Evolutionary conservation across 345 rosid species (phyloP).

Genomic region (Salix exigua): DNA sequence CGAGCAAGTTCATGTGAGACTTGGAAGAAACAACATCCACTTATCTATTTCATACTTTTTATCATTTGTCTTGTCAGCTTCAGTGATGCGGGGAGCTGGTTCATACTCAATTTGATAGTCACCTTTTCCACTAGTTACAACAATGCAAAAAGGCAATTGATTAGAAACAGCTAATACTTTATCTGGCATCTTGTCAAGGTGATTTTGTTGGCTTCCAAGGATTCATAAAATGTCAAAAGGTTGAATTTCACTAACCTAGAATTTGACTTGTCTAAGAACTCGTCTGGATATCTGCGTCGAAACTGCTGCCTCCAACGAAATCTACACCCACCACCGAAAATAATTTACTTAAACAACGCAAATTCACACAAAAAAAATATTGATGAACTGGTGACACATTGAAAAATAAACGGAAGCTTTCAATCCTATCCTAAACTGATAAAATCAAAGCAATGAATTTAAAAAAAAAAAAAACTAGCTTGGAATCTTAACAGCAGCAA

Average conservation of each 20-base stretch:
- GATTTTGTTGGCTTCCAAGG: too few species aligned
- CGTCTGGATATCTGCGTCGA: constrained; percentile 83
- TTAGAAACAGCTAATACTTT: not conserved
- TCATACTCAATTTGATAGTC: constrained; percentile 85
- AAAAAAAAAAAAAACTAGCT: too few species aligned
- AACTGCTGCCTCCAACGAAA: constrained; percentile 88
- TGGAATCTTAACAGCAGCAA: not conserved
- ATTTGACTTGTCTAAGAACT: constrained; percentile 81
- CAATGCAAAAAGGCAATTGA: constrained; percentile 15
- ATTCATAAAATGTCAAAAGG: too few species aligned
- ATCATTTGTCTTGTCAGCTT: constrained; percentile 83
- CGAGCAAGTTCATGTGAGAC: not conserved
- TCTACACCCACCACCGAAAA: constrained; percentile 31
- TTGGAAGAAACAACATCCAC: not conserved
- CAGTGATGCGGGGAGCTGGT: constrained; percentile 89
- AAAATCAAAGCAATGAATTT: too few species aligned
- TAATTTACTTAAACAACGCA: not conserved
- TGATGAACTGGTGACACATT: too few species aligned
- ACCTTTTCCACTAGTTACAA: constrained; percentile 70
- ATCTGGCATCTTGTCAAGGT: too few species aligned
- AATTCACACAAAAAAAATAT: too few species aligned
- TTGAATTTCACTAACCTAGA: constrained; percentile 40
- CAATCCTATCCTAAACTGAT: too few species aligned
- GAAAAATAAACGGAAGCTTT: too few species aligned
- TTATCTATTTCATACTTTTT: constrained; percentile 54